These are phyloP conservation scores for Hygrocybe punicea DNA, from an alignment of 768 basidiomycete species.

Conservation along the genomic window DNA sequence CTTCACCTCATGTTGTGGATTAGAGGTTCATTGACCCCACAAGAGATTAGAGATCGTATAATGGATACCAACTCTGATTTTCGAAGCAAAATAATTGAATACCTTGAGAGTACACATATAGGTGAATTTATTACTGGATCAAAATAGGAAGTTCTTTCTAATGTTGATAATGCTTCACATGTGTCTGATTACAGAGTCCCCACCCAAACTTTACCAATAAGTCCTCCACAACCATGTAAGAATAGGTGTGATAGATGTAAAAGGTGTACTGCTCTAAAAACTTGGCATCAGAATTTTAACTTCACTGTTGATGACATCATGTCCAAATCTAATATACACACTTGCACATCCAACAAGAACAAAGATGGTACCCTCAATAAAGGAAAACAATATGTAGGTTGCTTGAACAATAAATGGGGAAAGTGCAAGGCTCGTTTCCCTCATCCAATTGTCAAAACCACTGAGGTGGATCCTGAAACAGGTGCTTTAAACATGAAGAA, in stretches of 20 bases:
- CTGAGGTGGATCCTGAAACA: constrained; percentile 24
- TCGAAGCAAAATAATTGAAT: constrained; percentile 21
- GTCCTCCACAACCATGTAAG: constrained; percentile 22
- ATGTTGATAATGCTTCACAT: not conserved
- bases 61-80: constrained; percentile 23
- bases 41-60: constrained; percentile 31
- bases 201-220: constrained; percentile 19
- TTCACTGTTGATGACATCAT: constrained; percentile 18
- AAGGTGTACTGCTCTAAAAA: constrained; percentile 13
- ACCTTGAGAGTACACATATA: constrained; percentile 28
- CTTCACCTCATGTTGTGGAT: constrained; percentile 40
- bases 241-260: constrained; percentile 30
- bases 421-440: constrained; percentile 36
- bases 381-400: constrained; percentile 14
- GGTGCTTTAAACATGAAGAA: constrained; percentile 30
- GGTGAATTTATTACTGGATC: constrained; percentile 31
- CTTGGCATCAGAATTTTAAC: constrained; percentile 15
- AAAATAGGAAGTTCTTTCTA: constrained; percentile 12
- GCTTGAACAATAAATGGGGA: constrained; percentile 25
- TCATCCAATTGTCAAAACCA: constrained; percentile 13
- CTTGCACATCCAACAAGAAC: constrained; percentile 15
- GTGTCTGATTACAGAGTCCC: constrained; percentile 15
- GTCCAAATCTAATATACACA: not conserved
- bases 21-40: constrained; percentile 23
- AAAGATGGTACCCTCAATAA: constrained; percentile 26